Evolutionary conservation across 257 asterid genomes (phyloP), one percentile per base, ranked within the genome.

Genomic region (Lavandula angustifolia): DNA sequence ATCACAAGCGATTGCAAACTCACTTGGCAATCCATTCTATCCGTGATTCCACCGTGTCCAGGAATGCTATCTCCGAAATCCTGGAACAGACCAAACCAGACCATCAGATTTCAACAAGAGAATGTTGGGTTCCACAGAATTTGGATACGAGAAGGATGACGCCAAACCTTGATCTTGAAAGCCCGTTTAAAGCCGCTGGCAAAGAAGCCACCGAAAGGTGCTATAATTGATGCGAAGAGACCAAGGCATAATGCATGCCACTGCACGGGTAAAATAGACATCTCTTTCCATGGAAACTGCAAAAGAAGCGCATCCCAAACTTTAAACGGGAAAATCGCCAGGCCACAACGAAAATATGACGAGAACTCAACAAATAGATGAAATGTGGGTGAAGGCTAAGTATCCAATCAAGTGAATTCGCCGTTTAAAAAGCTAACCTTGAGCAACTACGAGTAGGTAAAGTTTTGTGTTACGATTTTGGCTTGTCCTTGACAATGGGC

Each of bases 41-140:
- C 99, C 0, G 97, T 94, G 70, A 94, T 86, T 56, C 99, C 99
- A 64, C 99, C 99, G 64, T 94, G 99, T 65, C 99, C 99, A 31
- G 99, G 99, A 68, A 94, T 94, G 80, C 99, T 94, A 75, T 90
- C 97, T 34, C 97, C 99, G 75, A 94, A 94, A 82, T 94, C 99
- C 99, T 94, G 78, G 60, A 65, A 52, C 42, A 53, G 41, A 52
- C 38, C 33, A 53, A 46, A 52, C 38, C 33, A 60, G 35, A 52
- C 31, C 40, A 70, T 50, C 46, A 68, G 14, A 44, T 37, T 53
- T 42, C 59, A 17, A 53, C n/a, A 61, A 32, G 44, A 61, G 58
- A 40, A 35, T 7, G 17, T 46, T 29, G 57, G 51, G 17, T n/a
- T 68, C 42, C 33, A 44, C 32, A 42, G 50, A 61, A 68, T 41